Percentiles rank a stretch among this genome's conserved stretches.
These are phyloP conservation scores for Pterulicium gracile DNA, from an alignment of 1,284 basidiomycete genomes.

Conservation along the genomic window DNA sequence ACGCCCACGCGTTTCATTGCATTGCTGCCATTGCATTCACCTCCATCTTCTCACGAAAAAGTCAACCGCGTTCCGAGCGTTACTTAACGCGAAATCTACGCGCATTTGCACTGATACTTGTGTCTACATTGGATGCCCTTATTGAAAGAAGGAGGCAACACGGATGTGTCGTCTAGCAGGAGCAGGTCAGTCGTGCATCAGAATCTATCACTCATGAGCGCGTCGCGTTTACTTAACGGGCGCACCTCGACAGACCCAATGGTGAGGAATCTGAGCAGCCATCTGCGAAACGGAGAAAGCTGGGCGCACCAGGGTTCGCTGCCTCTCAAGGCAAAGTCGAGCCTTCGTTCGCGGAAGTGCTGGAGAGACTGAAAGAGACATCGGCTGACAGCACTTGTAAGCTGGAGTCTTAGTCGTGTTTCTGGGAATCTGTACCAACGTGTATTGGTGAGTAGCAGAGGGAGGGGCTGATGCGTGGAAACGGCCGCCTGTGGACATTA, in stretches of 20 bases:
- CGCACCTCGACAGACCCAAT: not conserved
- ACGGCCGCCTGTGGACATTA: slow-evolving; percentile 36
- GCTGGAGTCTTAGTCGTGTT: slow-evolving; percentile 11
- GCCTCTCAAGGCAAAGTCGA: slow-evolving; percentile 24
- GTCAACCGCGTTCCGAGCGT: too few relatives aligned
- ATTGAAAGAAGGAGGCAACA: too few relatives aligned
- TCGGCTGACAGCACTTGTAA: slow-evolving; percentile 35
- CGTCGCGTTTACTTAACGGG: too few relatives aligned
- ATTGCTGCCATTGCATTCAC: too few relatives aligned
- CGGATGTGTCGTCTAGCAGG: too few relatives aligned
- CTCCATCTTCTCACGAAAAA: too few relatives aligned
- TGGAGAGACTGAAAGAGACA: slow-evolving; percentile 67
- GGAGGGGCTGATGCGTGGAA: slow-evolving; percentile 74
- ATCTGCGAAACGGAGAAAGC: slow-evolving; percentile 48
- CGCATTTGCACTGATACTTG: too few relatives aligned
- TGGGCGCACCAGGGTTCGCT: slow-evolving; percentile 28
- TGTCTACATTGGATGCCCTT: too few relatives aligned
- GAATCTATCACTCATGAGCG: too few relatives aligned
- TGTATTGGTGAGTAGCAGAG: slow-evolving; percentile 40
- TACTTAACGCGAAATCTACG: too few relatives aligned
- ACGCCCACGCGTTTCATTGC: too few relatives aligned
- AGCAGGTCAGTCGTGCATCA: too few relatives aligned
- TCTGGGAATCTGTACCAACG: slow-evolving; percentile 2
- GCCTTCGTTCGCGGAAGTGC: slow-evolving; percentile 66
- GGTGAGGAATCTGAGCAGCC: slow-evolving; percentile 23